Base-by-base conservation (phyloP, 257 asterid species). In the Anisodus tanguticus region DNA sequence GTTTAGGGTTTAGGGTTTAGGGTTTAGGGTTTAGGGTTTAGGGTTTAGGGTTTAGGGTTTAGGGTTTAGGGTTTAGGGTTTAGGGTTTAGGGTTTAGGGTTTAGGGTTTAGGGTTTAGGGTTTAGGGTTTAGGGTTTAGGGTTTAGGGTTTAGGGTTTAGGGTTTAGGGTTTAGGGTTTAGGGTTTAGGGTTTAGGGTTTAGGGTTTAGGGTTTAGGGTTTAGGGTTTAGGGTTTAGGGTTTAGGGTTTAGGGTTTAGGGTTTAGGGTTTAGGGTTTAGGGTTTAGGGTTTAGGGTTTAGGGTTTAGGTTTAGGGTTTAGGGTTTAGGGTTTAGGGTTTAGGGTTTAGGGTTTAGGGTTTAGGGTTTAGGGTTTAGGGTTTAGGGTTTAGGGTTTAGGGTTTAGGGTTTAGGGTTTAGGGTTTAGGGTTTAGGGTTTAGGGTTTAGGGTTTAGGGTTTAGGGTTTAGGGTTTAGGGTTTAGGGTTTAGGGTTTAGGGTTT, bases 1-100 rank as follows among this genome's bases (percentile, higher is more conserved):
- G 83, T 76, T 84, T 76, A 76, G 79, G 83, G 83, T 59, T 84
- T 84, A n/a, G 83, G 83, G 83, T 76, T 84, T 76, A 76, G 79
- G 83, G 83, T 59, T 84, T 84, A n/a, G 83, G 83, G 83, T 76
- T 84, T 76, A 76, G 79, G 83, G 83, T 59, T 84, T 84, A n/a
- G 83, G 83, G 83, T 76, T 84, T 76, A 76, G 79, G 83, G 83
- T 59, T 84, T 84, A n/a, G 83, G 83, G 83, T 76, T 84, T 76
- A 76, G 79, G 83, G 83, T 59, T 84, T 84, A n/a, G 83, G 83
- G 83, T 76, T 84, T 76, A 76, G 79, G 83, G 83, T 59, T 84
- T 84, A n/a, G 83, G 83, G 83, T 76, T 84, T 76, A 76, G 79
- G 83, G 83, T 59, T 84, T 84, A n/a, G 83, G 83, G 83, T 76